Evolutionary conservation across 495 filamentous ascomycete species (phyloP).

Genomic region (Podospora australis): DNA sequence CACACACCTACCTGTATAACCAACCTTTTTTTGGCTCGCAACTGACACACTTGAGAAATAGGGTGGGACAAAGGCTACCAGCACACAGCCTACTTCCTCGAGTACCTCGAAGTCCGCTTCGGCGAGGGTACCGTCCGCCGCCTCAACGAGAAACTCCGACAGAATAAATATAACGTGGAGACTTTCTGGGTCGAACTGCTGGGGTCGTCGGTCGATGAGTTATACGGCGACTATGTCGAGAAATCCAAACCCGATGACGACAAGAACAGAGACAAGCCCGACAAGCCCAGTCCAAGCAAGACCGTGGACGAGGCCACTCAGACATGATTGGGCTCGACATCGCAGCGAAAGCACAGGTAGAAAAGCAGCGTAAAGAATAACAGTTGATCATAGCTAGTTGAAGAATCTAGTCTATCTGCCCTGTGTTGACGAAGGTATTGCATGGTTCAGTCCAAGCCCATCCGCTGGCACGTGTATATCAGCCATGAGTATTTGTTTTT

Average conservation of each 20-base stretch:
- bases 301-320: too few relatives aligned
- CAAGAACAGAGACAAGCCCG: neutral
- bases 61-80: slow-evolving; percentile 91
- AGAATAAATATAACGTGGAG: slow-evolving; percentile 49
- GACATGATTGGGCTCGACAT: too few relatives aligned
- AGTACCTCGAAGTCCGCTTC: slow-evolving; percentile 60
- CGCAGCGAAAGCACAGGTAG: too few relatives aligned
- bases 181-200: slow-evolving; percentile 68
- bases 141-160: slow-evolving; percentile 65
- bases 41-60: slow-evolving; percentile 9
- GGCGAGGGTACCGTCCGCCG: slow-evolving; percentile 64
- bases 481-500: neutral
- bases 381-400: too few relatives aligned
- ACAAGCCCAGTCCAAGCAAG: too few relatives aligned
- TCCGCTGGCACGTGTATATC: too few relatives aligned
- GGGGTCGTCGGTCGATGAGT: slow-evolving; percentile 53
- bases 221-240: slow-evolving; percentile 66
- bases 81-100: slow-evolving; percentile 84
- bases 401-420: too few relatives aligned
- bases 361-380: too few relatives aligned
- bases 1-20: neutral
- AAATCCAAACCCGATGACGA: slow-evolving; percentile 15
- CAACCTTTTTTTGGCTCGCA: neutral
- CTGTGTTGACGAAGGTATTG: too few relatives aligned
- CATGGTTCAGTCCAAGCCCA: too few relatives aligned